Conservation (phyloP, 805 yeast genomes). For the Lachancea quebecensis region DNA sequence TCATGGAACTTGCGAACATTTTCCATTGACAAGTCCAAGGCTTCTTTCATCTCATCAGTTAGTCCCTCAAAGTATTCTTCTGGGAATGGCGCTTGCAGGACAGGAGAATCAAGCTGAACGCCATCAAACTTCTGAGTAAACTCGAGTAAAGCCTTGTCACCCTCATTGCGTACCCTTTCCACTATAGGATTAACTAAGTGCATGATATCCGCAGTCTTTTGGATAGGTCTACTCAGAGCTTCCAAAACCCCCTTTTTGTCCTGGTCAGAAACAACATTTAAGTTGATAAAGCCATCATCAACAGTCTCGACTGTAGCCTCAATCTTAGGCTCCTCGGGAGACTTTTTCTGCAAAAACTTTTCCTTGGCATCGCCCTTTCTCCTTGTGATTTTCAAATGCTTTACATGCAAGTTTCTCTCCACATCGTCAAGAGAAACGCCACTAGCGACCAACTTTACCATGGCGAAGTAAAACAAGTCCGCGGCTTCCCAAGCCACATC, state of each 20-base stretch:
- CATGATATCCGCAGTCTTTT: constrained; percentile 88
- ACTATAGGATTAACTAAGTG: constrained; percentile 86
- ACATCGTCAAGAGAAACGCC: constrained; percentile 79
- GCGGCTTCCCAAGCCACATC: constrained; percentile 97
- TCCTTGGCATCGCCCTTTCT: constrained; percentile 95
- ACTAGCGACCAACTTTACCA: constrained; percentile 63
- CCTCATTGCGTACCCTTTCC: constrained; percentile 63
- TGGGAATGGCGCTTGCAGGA: constrained; percentile 84
- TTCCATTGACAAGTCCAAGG: constrained; percentile 82
- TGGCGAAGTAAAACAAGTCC: constrained; percentile 73
- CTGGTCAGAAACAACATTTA: constrained; percentile 21
- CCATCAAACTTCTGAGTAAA: constrained; percentile 87
- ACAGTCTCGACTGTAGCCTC: constrained; percentile 18
- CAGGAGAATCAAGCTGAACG: constrained; percentile 63
- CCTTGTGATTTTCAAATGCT: constrained; percentile 80
- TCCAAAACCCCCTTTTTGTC: constrained; percentile 40
- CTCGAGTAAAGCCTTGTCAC: constrained; percentile 86
- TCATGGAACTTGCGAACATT: constrained; percentile 89
- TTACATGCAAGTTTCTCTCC: constrained; percentile 75
- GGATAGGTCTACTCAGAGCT: constrained; percentile 89
- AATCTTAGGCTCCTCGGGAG: constrained; percentile 15
- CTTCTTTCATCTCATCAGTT: constrained; percentile 65
- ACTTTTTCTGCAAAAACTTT: constrained; percentile 45
- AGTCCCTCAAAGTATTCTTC: constrained; percentile 64
- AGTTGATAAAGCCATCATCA: constrained; percentile 16